Base-by-base conservation (phyloP, 345 rosid species). In the Erysimum cheiranthoides region DNA sequence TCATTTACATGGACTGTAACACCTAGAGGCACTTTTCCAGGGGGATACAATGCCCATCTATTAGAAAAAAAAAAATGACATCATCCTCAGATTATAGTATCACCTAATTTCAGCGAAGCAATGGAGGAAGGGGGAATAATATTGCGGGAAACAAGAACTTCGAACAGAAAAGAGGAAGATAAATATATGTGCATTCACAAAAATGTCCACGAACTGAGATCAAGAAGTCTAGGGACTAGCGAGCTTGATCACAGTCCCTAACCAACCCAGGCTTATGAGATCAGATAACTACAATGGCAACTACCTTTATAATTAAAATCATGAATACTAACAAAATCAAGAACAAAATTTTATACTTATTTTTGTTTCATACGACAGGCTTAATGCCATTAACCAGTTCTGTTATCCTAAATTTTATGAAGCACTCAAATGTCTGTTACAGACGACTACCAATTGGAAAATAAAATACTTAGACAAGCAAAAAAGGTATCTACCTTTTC, bases 21-120 rank as follows among this genome's bases (percentile, higher is more conserved):
- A 78, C 98, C 98, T 53, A 90, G 66, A 73, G 97, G 98, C 32
- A 94, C 98, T 86, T 80, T 87, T 79, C 98, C 98, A 36, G 98
- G 98, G 85, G 98, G 98, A 84, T 94, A 94, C 76, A 94, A 74
- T 38, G 98, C 98, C 98, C 98, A 92, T 87, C 98, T 94, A 81
- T 71, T 54, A 60, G 70, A 76, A 79, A 54, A 35, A n/a, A n/a
- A n/a, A 79, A 14, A 60, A 71, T 53, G 64, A 6, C 13, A 31
- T 61, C 18, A 77, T 42, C 53, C 73, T 58, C 59, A 47, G 21
- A 34, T 61, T 66, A 64, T 64, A 71, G 47, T 75, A 70, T 27
- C 8, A 21, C 42, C 52, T 35, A 51, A 68, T 6, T 39, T 35
- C 40, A 56, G n/a, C 8, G 38, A 53, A 51, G 50, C 68, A 80